Evolutionary conservation across 2,329 filamentous ascomycete genomes (phyloP).

Genomic region (Rhexocercosporidium sp.): DNA sequence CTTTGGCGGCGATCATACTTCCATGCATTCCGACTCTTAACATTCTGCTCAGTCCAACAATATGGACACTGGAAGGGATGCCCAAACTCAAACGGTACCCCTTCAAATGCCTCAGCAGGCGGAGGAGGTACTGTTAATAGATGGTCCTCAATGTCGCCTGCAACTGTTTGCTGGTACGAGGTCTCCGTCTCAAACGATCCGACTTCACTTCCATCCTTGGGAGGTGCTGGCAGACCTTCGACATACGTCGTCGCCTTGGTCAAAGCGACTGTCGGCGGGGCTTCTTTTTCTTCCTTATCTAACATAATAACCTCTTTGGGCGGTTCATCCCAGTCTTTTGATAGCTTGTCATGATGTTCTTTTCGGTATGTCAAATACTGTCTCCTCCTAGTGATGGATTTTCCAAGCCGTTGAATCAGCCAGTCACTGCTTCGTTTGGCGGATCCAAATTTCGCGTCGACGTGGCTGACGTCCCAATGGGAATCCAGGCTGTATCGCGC

Average conservation of each 20-base stretch:
- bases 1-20: constrained; percentile 24
- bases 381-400: constrained; percentile 40
- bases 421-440: constrained; percentile 26
- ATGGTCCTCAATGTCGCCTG: constrained; percentile 13
- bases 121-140: constrained; percentile 28
- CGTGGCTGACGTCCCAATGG: constrained; percentile 31
- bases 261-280: constrained; percentile 24
- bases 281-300: constrained; percentile 17
- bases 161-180: constrained; percentile 34
- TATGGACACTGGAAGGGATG: constrained; percentile 36
- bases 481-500: constrained; percentile 26
- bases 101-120: constrained; percentile 32
- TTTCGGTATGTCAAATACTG: constrained; percentile 41
- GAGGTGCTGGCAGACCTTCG: constrained; percentile 1
- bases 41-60: constrained; percentile 33
- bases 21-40: constrained; percentile 30
- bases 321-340: constrained; percentile 25
- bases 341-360: constrained; percentile 37
- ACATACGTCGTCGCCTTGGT: constrained; percentile 37
- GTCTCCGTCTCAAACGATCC: constrained; percentile 34
- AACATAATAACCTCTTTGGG: not conserved
- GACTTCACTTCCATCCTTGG: constrained; percentile 18
- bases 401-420: constrained; percentile 39
- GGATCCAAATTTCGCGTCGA: constrained; percentile 33
- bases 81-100: constrained; percentile 32